Evolutionary conservation across 179 eudicot species (phyloP).

Genomic region (Drosera spatulata): DNA sequence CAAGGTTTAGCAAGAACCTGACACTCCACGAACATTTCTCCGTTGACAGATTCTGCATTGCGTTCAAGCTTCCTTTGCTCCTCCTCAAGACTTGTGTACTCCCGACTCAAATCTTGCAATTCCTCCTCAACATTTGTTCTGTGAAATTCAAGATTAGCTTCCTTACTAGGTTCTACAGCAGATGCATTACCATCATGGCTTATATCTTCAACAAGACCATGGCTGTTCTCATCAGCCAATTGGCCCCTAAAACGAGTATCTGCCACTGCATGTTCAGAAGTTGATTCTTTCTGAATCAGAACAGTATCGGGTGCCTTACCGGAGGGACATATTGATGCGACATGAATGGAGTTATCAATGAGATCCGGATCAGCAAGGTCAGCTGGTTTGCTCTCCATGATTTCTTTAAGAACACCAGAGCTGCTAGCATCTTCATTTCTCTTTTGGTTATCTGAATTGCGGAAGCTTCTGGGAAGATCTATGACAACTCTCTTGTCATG

Average conservation of each 20-base stretch:
- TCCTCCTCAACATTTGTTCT: slow-evolving; percentile 63
- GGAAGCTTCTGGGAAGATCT: slow-evolving; percentile 3
- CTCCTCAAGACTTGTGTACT: slow-evolving; percentile 43
- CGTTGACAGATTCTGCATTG: slow-evolving; percentile 78
- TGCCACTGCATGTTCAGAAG: slow-evolving; percentile 15
- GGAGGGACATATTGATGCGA: slow-evolving; percentile 4
- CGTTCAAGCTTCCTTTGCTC: slow-evolving; percentile 84
- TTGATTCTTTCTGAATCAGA: slow-evolving; percentile 11
- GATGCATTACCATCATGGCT: slow-evolving; percentile 14
- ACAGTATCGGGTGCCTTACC: slow-evolving; percentile 8
- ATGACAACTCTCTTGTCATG: slow-evolving; percentile 6
- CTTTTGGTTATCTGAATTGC: slow-evolving; percentile 8
- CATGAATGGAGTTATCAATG: slow-evolving; percentile 11
- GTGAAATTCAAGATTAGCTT: slow-evolving; percentile 24
- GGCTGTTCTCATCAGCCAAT: slow-evolving; percentile 14
- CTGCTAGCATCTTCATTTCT: slow-evolving; percentile 9
- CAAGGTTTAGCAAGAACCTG: slow-evolving; percentile 43
- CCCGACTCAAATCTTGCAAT: slow-evolving; percentile 47
- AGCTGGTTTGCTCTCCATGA: slow-evolving; percentile 7
- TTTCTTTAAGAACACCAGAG: slow-evolving; percentile 14
- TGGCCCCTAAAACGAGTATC: slow-evolving; percentile 15
- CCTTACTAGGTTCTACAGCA: slow-evolving; percentile 13
- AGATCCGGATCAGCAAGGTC: slow-evolving; percentile 14
- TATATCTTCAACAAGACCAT: slow-evolving; percentile 16
- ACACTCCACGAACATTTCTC: slow-evolving; percentile 96